Base-by-base conservation (phyloP, 2,329 filamentous ascomycete genomes). In the Apiospora marii region DNA sequence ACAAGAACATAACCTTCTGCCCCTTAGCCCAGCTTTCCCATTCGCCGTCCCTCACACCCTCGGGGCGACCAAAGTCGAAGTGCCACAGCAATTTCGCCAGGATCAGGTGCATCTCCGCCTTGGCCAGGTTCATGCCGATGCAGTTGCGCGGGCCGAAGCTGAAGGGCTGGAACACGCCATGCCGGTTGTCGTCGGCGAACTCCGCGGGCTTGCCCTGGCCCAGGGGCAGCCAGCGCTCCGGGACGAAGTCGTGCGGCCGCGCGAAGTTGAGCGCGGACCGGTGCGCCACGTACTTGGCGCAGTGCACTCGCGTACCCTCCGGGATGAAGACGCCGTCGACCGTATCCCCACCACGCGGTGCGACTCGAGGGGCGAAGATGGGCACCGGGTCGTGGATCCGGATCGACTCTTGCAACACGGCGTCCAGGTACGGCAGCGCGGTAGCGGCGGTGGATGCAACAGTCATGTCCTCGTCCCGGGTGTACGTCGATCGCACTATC, bases 361-460 rank as follows among this genome's bases (percentile, higher is more conserved):
- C 73, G 12, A 73, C 43, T 68, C 80, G 58, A 12, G 78, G 76
- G 41, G 80, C 71, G 4, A 76, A 76, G 14, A 51, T 71, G 0
- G 76, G 73, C 7, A 78, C 78, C 14, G 80, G 80, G 16, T 85
- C 84, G 72, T 85, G 86, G 70, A 83, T 77, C 12, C 85, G 81
- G 48, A 87, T 74, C 8, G 79, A 76, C 77, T 87, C 85, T 30
- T 86, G 80, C 8, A 87, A 77, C 68, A 79, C 80, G 13, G 85
- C 85, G 27, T 81, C 76, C 76, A 86, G 81, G 71, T 86, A 87
- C 24, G 76, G 67, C 0, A 86, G 73, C 3, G 76, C 75, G 43
- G 75, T 74, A 4, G 30, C 5, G 16, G 30, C 7, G 5, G 82
- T 79, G 1, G 78, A 80, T 12, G 76, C 76, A 8, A 84, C 74